Conservation (phyloP, 768 basidiomycete species). For the Leccinum incarnatum region DNA sequence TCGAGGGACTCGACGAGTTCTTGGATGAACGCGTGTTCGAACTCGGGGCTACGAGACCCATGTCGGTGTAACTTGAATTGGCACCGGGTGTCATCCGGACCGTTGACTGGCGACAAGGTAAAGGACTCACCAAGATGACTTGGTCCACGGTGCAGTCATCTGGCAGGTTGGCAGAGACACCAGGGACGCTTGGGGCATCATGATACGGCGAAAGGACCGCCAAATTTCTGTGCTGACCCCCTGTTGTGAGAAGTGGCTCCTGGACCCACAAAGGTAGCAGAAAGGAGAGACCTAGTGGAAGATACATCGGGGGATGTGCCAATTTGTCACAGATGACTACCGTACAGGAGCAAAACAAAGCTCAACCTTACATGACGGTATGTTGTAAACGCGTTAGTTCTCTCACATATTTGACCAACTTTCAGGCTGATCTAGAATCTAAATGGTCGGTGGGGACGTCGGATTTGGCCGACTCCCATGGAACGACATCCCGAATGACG, state of each 20-base stretch:
- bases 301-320: slow-evolving; percentile 5
- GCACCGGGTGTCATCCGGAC: background rate
- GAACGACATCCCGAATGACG: background rate
- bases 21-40: slow-evolving; percentile 32
- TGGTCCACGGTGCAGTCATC: slow-evolving; percentile 39
- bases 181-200: slow-evolving; percentile 28
- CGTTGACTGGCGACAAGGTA: too few relatives aligned
- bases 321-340: too few relatives aligned
- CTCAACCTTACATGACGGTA: background rate
- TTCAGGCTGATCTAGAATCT: background rate
- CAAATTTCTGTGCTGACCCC: slow-evolving; percentile 11
- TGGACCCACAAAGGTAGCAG: slow-evolving; percentile 9
- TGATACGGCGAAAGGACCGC: slow-evolving; percentile 39
- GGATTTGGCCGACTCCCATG: background rate
- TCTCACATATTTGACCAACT: background rate
- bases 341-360: background rate
- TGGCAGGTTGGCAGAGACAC: slow-evolving; percentile 31
- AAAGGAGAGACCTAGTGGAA: slow-evolving; percentile 6
- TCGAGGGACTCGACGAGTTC: slow-evolving; percentile 34
- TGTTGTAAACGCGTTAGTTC: background rate
- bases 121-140: slow-evolving; percentile 34
- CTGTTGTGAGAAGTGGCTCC: background rate
- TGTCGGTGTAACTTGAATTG: slow-evolving; percentile 39
- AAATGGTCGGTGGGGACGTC: background rate
- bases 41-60: slow-evolving; percentile 38